Evolutionary conservation across 2,329 filamentous ascomycete genomes (phyloP), one percentile per base, ranked within the genome.

Genomic region (Hirsutella minnesotensis): DNA sequence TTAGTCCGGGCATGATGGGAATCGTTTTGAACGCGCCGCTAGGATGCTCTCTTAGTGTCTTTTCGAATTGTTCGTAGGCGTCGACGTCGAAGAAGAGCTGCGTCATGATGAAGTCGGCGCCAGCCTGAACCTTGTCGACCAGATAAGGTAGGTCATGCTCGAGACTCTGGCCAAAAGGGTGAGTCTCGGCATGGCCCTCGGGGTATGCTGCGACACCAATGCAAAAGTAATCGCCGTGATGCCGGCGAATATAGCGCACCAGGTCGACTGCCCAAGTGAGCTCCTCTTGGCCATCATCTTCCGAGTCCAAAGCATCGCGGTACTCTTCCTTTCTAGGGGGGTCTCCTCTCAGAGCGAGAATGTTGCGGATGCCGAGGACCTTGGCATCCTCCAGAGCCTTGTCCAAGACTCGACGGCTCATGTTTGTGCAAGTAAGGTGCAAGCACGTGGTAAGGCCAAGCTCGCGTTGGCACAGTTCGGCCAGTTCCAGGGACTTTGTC

Each of bases 91-190:
- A 98, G 64, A 95, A 96, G 9, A 98, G 73, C 62, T 98, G 92
- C 1, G 92, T 96, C 86, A 98, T 95, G 63, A 98, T 84, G 58
- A 98, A 98, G 64, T 96, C 89, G 40, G 89, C 92, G 1, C 92
- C 92, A 3, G 92, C 92, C 53, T 82, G 72, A 1, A 83, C 83
- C 72, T 98, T 98, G 51, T 95, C 88, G 10, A 94, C 77, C 42
- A 98, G 70, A 55, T 84, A 94, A 1, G 89, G 86, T 46, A 98
- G 65, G 63, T 98, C 92, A 48, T 84, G 75, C 55, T 94, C 86
- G 31, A 81, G 56, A 51, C 73, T 78, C 63, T 82, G 78, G 21
- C 72, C 75, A 29, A 70, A 59, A 2, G 90, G 90, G 61, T 94
- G 83, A 47, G 81, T 86, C 61, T 94, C 88, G 5, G 88, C 83